Evolutionary conservation across 2,329 filamentous ascomycete species (phyloP).

Genomic region (Colletotrichum musicola): DNA sequence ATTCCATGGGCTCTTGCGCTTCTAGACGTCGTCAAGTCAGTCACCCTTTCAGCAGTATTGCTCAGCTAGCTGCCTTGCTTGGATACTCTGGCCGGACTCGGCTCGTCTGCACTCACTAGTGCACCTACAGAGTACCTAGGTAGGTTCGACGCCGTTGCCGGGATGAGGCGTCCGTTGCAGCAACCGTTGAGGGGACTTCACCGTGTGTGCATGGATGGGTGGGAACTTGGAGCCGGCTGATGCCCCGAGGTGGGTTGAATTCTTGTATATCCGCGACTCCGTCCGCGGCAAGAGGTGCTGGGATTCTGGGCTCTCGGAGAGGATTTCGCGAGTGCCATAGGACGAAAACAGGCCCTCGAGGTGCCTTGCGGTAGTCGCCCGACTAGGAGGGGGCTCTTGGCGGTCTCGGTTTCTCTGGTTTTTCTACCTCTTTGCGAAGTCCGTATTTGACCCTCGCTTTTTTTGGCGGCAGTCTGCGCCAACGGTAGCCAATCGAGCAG

Average conservation of each 20-base stretch:
- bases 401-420: slow-evolving; percentile 3
- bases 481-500: slow-evolving; percentile 33
- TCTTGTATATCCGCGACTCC: slow-evolving; percentile 35
- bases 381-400: slow-evolving; percentile 9
- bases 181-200: not conserved
- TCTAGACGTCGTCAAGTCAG: slow-evolving; percentile 21
- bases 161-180: not conserved
- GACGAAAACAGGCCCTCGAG: slow-evolving; percentile 9
- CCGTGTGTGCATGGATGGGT: slow-evolving; percentile 2
- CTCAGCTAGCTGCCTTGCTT: not conserved
- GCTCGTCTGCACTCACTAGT: not conserved
- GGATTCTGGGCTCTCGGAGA: slow-evolving; percentile 22
- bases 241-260: slow-evolving; percentile 14
- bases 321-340: slow-evolving; percentile 26
- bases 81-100: not conserved
- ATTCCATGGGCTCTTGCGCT: slow-evolving; percentile 1
- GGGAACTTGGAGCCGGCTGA: slow-evolving; percentile 20
- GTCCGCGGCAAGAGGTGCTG: slow-evolving; percentile 21
- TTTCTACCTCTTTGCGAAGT: slow-evolving; percentile 4
- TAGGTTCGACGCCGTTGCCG: not conserved
- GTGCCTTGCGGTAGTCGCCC: not conserved
- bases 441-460: slow-evolving; percentile 1
- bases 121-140: too few species aligned
- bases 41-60: not conserved
- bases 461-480: slow-evolving; percentile 31